Percentiles rank a stretch among this genome's conserved stretches.
Conservation (phyloP, 2,329 filamentous ascomycete genomes). For the Boeremia exigua region DNA sequence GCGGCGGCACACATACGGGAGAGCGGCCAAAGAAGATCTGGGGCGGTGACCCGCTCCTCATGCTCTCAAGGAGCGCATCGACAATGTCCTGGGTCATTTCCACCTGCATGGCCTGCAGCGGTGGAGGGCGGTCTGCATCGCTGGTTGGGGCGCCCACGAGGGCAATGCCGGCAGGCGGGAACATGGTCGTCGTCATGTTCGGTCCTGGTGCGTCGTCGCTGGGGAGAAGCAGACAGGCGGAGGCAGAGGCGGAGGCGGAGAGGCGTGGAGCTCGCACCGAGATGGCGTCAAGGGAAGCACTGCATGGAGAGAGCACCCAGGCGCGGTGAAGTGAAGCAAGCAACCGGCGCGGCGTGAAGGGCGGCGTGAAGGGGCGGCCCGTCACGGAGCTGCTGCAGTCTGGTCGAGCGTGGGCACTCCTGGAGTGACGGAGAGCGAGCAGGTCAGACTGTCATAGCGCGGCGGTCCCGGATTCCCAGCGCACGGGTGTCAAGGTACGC, state of each 20-base stretch:
- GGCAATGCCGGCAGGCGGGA: constrained; percentile 42
- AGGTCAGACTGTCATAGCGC: constrained; percentile 51
- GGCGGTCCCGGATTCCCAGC: constrained; percentile 45
- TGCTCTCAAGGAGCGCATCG: constrained; percentile 49
- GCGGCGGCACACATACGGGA: constrained; percentile 45
- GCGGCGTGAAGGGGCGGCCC: constrained; percentile 27
- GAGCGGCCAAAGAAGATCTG: constrained; percentile 49
- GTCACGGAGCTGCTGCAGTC: constrained; percentile 35
- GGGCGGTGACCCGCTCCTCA: constrained; percentile 45
- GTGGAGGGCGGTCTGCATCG: constrained; percentile 39
- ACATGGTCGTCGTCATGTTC: constrained; percentile 40
- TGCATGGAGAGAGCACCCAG: constrained; percentile 50
- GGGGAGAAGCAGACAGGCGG: constrained; percentile 1
- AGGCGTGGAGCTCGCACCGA: constrained; percentile 45
- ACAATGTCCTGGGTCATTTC: constrained; percentile 50
- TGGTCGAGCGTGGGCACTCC: constrained; percentile 33
- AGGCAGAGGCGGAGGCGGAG: not conserved
- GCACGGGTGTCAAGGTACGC: constrained; percentile 47
- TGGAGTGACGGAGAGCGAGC: constrained; percentile 40
- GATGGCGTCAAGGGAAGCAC: constrained; percentile 44
- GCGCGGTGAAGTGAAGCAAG: constrained; percentile 38
- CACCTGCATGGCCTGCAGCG: constrained; percentile 50
- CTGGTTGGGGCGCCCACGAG: constrained; percentile 49
- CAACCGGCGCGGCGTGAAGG: constrained; percentile 24
- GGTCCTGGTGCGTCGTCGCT: constrained; percentile 14